phyloP scores from a whole-genome alignment of 2,329 filamentous ascomycete species.

The Colletotrichum tanaceti region DNA sequence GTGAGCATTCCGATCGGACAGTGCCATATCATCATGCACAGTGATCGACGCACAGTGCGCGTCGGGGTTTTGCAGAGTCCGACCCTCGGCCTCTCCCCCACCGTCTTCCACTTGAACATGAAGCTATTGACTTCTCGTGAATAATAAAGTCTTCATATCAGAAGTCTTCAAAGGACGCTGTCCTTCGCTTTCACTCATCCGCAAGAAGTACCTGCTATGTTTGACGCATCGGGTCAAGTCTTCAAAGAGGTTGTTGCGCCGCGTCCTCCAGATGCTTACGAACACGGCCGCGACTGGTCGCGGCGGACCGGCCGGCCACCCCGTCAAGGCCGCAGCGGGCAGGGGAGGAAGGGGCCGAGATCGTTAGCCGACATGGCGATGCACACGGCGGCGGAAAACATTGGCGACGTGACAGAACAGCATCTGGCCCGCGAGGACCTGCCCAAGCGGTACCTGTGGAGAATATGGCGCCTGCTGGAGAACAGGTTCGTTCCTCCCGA shows the following conservation, averaged over 20 bases:
- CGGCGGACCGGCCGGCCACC: constrained; percentile 45
- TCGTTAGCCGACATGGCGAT: constrained; percentile 55
- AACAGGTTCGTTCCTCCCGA: constrained; percentile 49
- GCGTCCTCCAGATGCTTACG: constrained; percentile 43
- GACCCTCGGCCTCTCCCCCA: background rate
- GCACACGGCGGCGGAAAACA: constrained; percentile 52
- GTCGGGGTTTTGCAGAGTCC: background rate
- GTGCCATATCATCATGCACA: background rate
- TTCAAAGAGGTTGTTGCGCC: constrained; percentile 53
- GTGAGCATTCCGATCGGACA: background rate
- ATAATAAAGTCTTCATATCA: background rate
- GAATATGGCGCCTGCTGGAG: constrained; percentile 55
- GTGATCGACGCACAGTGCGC: constrained; percentile 3
- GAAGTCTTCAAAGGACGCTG: background rate
- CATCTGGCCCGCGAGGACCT: constrained; percentile 48
- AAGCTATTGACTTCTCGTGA: background rate
- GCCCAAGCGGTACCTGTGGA: constrained; percentile 51
- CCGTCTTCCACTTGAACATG: constrained; percentile 7
- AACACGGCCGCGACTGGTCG: constrained; percentile 51
- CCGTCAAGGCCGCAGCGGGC: constrained; percentile 43
- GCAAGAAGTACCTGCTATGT: constrained; percentile 44
- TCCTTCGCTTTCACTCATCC: background rate
- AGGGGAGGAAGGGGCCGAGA: constrained; percentile 49
- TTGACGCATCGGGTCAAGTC: constrained; percentile 51
- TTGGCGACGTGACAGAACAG: constrained; percentile 50